Percentiles rank a stretch among this genome's conserved stretches.
phyloP scores from a whole-genome alignment of 2,329 filamentous ascomycete species.

The Ascochyta pisi region DNA sequence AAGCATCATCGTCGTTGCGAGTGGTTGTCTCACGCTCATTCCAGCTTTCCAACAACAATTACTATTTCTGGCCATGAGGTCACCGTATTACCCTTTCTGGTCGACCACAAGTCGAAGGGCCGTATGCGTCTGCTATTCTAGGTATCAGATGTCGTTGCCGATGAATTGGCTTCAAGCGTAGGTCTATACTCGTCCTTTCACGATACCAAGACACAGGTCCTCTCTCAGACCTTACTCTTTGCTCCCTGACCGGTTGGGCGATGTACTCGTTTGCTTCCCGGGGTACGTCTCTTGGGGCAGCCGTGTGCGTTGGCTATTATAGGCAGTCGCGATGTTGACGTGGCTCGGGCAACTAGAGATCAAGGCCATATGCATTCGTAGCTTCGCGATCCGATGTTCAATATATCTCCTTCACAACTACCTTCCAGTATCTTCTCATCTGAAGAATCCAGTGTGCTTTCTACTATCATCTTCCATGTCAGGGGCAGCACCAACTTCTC shows the following conservation, averaged over 20 bases:
- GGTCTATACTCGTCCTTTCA: background rate
- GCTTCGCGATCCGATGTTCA: no score
- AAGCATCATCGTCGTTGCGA: background rate
- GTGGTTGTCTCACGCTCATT: conserved; percentile 8
- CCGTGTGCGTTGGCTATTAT: no score
- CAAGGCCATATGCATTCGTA: no score
- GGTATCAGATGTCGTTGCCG: background rate
- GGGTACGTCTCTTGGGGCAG: no score
- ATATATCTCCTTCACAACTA: no score
- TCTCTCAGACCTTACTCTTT: no score
- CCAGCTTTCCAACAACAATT: conserved; percentile 6
- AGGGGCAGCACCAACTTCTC: background rate
- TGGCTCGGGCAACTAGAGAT: no score
- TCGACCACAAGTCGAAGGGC: background rate
- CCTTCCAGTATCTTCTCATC: background rate
- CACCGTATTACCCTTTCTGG: background rate
- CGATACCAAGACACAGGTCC: background rate
- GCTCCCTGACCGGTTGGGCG: no score
- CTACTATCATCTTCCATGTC: background rate
- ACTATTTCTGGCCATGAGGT: conserved; percentile 13
- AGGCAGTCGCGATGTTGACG: no score
- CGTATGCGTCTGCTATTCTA: conserved; percentile 13
- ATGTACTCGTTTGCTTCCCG: no score
- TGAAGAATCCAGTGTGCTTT: no score
- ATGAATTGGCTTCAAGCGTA: background rate